A percentile compares a stretch with the other conserved stretches of the same genome.
phyloP scores from a whole-genome alignment of 1,284 basidiomycete species.

The Boletus smithii region DNA sequence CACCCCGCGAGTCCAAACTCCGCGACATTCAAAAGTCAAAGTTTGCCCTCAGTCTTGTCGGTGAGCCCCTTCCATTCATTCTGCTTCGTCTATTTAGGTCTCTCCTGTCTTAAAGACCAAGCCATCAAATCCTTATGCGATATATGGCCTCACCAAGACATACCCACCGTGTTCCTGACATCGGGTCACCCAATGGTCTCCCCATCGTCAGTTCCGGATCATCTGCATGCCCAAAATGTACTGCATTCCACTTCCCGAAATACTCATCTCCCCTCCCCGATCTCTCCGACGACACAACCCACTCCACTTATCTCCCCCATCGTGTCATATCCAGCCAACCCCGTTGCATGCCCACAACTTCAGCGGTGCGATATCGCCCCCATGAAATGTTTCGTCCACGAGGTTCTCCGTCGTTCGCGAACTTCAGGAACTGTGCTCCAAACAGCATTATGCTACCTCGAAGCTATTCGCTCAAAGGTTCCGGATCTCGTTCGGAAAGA shows the following conservation, averaged over 20 bases:
- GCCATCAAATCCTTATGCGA: slow-evolving; percentile 69
- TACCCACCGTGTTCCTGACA: slow-evolving; percentile 57
- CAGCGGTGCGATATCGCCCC: slow-evolving; percentile 44
- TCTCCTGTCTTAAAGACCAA: slow-evolving; percentile 52
- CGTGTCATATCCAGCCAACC: slow-evolving; percentile 19
- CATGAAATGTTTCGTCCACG: slow-evolving; percentile 70
- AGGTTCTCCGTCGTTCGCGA: slow-evolving; percentile 70
- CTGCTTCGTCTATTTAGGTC: slow-evolving; percentile 17
- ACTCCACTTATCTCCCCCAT: slow-evolving; percentile 33
- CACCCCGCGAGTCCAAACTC: slow-evolving; percentile 35
- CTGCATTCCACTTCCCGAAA: slow-evolving; percentile 30
- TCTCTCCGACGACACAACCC: slow-evolving; percentile 39
- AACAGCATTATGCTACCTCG: slow-evolving; percentile 75
- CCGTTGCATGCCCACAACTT: slow-evolving; percentile 18
- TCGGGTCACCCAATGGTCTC: slow-evolving; percentile 36
- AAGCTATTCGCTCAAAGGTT: slow-evolving; percentile 65
- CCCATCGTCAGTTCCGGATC: slow-evolving; percentile 19
- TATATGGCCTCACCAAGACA: slow-evolving; percentile 71
- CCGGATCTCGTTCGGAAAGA: slow-evolving; percentile 57
- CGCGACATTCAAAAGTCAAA: slow-evolving; percentile 58
- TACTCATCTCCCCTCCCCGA: slow-evolving; percentile 48
- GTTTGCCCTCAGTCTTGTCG: slow-evolving; percentile 62
- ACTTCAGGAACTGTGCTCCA: slow-evolving; percentile 74
- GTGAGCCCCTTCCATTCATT: slow-evolving; percentile 42
- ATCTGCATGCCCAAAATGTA: slow-evolving; percentile 15